A percentile compares a stretch with the other conserved stretches of the same genome.
These are phyloP conservation scores for Atkinsonella hypoxylon DNA, from an alignment of 2,329 filamentous ascomycete species.

Conservation along the genomic window DNA sequence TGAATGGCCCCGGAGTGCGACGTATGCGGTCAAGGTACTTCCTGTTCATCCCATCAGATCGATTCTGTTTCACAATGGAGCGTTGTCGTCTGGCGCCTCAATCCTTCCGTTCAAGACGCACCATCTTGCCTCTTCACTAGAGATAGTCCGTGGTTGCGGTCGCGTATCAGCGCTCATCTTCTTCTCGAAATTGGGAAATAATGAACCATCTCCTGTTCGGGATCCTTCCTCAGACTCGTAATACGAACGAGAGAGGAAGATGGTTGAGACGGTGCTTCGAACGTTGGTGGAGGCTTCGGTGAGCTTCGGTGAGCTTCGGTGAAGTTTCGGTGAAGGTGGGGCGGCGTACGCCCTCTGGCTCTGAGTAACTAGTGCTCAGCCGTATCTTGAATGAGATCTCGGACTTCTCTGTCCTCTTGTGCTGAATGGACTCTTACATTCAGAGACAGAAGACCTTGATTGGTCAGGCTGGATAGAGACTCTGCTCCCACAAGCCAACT, in stretches of 20 bases:
- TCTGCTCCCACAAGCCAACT: not conserved
- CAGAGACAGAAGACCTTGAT: not conserved
- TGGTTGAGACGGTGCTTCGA: not conserved
- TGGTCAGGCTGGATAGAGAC: not conserved
- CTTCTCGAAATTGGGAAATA: not conserved
- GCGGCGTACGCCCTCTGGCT: constrained; percentile 8
- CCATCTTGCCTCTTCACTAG: constrained; percentile 23
- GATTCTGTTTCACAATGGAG: not conserved
- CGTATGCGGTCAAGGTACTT: constrained; percentile 75
- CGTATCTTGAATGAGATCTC: no score
- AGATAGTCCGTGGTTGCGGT: constrained; percentile 3
- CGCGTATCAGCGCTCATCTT: constrained; percentile 17
- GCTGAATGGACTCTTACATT: no score
- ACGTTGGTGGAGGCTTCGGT: not conserved
- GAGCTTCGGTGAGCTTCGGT: constrained; percentile 15
- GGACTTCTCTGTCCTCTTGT: no score
- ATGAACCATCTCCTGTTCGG: not conserved
- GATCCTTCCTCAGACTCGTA: not conserved
- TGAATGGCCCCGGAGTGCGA: constrained; percentile 67
- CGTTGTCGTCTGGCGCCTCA: not conserved
- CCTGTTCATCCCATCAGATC: constrained; percentile 35
- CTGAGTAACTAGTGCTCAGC: no score
- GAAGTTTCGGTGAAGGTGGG: constrained; percentile 21
- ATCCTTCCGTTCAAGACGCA: constrained; percentile 9
- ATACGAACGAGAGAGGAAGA: not conserved